Evolutionary conservation across 164 flowering plant species (phyloP).

Genomic region (Pachysandra terminalis): DNA sequence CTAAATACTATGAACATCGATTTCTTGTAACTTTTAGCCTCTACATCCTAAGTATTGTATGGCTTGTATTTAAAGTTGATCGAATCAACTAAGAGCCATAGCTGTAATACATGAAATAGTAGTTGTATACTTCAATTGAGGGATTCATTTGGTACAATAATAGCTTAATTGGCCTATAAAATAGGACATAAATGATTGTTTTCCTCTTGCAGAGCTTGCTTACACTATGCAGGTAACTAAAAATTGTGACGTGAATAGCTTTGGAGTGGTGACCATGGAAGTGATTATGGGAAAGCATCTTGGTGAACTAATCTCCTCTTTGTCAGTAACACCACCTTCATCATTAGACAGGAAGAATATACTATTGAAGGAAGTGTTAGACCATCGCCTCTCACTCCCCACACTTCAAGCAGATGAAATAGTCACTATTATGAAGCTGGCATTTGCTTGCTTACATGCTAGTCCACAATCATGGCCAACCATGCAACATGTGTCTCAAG

Average conservation of each 20-base stretch:
- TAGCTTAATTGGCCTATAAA: too few relatives aligned
- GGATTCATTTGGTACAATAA: too few relatives aligned
- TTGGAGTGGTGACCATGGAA: neutral
- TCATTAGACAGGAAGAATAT: neutral
- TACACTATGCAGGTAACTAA: neutral
- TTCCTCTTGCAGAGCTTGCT: neutral
- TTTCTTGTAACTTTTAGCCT: too few relatives aligned
- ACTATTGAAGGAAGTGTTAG: neutral
- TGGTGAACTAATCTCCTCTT: neutral
- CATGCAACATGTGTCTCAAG: neutral
- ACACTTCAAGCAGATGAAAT: neutral
- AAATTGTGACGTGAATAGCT: neutral
- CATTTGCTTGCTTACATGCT: neutral
- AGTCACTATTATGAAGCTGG: neutral
- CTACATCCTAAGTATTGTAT: too few relatives aligned
- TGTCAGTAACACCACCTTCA: neutral
- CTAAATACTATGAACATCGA: too few relatives aligned
- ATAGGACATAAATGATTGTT: too few relatives aligned
- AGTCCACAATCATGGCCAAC: neutral
- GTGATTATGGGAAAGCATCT: neutral
- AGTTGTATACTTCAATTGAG: too few relatives aligned
- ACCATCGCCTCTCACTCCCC: neutral
- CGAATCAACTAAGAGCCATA: too few relatives aligned
- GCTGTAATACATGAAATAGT: too few relatives aligned
- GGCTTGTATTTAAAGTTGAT: too few relatives aligned